Conservation (phyloP, 2,329 filamentous ascomycete species). For the Dactylellina haptotyla region DNA sequence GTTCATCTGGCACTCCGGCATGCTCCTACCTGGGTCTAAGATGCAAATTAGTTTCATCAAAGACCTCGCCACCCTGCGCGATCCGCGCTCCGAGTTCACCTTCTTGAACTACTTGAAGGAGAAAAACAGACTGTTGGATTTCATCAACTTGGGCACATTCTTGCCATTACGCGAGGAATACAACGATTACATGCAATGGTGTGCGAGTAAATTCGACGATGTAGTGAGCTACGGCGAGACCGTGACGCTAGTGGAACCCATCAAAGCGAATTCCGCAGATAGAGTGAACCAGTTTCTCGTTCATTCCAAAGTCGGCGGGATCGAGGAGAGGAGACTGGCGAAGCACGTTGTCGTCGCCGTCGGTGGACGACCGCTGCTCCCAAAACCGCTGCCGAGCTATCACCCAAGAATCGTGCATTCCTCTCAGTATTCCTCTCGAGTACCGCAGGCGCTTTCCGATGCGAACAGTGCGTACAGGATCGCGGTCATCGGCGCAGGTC, state of each 20-base stretch:
- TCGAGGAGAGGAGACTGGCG: slow-evolving; percentile 63
- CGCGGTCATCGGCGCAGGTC: slow-evolving; percentile 86
- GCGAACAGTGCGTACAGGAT: slow-evolving; percentile 70
- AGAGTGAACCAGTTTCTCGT: slow-evolving; percentile 59
- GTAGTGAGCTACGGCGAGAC: slow-evolving; percentile 81
- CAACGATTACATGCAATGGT: slow-evolving; percentile 96
- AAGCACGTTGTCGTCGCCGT: slow-evolving; percentile 72
- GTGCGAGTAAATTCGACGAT: slow-evolving; percentile 78
- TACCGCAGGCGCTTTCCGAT: slow-evolving; percentile 62
- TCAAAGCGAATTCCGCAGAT: slow-evolving; percentile 62
- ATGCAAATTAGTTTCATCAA: slow-evolving; percentile 99
- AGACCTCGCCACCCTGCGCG: slow-evolving; percentile 87
- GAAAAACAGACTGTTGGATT: slow-evolving; percentile 83
- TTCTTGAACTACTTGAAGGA: slow-evolving; percentile 93
- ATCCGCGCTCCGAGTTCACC: slow-evolving; percentile 90
- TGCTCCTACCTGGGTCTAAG: slow-evolving; percentile 89
- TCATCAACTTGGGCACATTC: slow-evolving; percentile 91
- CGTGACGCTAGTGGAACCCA: slow-evolving; percentile 76
- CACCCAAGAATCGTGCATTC: slow-evolving; percentile 80
- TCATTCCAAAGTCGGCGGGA: slow-evolving; percentile 57
- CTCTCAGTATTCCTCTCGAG: slow-evolving; percentile 75
- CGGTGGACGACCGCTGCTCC: slow-evolving; percentile 76
- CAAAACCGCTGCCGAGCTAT: slow-evolving; percentile 71
- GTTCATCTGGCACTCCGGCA: slow-evolving; percentile 94
- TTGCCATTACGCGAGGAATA: slow-evolving; percentile 86